Evolutionary conservation across 352 stramenopile species (phyloP).

Genomic region (Phytopythium mirpurense): DNA sequence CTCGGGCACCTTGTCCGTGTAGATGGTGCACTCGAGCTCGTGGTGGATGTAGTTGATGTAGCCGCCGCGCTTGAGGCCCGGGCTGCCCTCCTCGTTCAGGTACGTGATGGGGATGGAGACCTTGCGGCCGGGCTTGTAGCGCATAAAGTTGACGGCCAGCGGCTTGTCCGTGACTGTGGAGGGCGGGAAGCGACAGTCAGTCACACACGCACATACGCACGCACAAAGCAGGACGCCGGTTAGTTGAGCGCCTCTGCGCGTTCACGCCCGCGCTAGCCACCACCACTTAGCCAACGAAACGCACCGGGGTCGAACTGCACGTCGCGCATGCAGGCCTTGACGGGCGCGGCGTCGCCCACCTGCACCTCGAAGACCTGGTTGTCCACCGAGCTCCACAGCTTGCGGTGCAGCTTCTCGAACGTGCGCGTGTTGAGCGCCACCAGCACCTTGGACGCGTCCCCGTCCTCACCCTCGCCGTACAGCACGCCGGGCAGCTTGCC

Average conservation of each 20-base stretch:
- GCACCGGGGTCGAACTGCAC: slow-evolving; percentile 74
- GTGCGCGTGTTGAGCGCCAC: slow-evolving; percentile 63
- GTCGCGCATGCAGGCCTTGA: slow-evolving; percentile 87
- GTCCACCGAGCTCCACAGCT: slow-evolving; percentile 82
- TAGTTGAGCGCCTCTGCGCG: no score
- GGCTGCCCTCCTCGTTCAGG: slow-evolving; percentile 91
- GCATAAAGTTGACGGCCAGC: slow-evolving; percentile 89
- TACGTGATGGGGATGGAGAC: slow-evolving; percentile 91
- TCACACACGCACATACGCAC: not conserved
- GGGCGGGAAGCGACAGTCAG: not conserved
- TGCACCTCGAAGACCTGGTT: slow-evolving; percentile 87
- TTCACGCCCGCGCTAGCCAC: no score
- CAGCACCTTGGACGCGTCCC: slow-evolving; percentile 63
- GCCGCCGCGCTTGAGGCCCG: slow-evolving; percentile 92
- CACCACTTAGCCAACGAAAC: no score
- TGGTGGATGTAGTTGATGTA: slow-evolving; percentile 92
- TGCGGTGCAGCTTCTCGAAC: slow-evolving; percentile 82
- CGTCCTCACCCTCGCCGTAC: slow-evolving; percentile 75
- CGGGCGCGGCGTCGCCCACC: slow-evolving; percentile 44
- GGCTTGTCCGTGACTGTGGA: slow-evolving; percentile 66
- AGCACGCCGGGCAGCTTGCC: slow-evolving; percentile 76
- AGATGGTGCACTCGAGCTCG: slow-evolving; percentile 75
- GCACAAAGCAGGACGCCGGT: no score
- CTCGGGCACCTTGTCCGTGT: slow-evolving; percentile 65
- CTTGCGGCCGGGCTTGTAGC: slow-evolving; percentile 88